phyloP scores from a whole-genome alignment of 768 basidiomycete genomes.

The Pulveroboletus sp. region DNA sequence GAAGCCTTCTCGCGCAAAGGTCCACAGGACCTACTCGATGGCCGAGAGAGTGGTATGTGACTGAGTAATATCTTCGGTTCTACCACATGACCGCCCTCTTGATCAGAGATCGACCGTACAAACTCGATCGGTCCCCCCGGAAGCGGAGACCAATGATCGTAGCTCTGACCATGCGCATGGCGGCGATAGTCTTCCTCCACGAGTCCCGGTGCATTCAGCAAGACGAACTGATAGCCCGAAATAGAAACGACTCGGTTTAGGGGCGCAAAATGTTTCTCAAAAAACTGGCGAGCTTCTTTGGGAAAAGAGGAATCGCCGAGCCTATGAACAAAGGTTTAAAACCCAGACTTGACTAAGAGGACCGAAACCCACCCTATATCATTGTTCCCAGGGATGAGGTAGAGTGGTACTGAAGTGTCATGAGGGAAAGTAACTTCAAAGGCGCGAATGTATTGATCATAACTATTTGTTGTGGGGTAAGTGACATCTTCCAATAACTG shows the following conservation, averaged over 20 bases:
- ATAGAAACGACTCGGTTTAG: constrained; percentile 59
- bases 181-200: constrained; percentile 79
- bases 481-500: background rate
- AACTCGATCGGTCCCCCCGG: constrained; percentile 56
- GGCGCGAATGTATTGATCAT: constrained; percentile 49
- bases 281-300: constrained; percentile 53
- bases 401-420: constrained; percentile 36
- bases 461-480: constrained; percentile 39
- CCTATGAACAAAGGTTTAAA: constrained; percentile 29
- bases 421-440: constrained; percentile 60
- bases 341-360: background rate
- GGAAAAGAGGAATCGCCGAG: constrained; percentile 54
- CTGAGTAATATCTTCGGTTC: constrained; percentile 58
- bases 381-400: constrained; percentile 77
- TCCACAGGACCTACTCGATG: constrained; percentile 73
- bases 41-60: constrained; percentile 81
- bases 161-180: constrained; percentile 43
- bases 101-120: constrained; percentile 41
- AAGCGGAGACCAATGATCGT: constrained; percentile 52
- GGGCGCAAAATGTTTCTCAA: constrained; percentile 59
- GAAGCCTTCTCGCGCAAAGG: constrained; percentile 66
- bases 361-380: constrained; percentile 56
- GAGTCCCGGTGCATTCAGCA: constrained; percentile 72
- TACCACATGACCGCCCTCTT: constrained; percentile 15
- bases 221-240: constrained; percentile 67